A percentile compares a stretch with the other conserved stretches of the same genome.
Evolutionary conservation across 805 yeast species (phyloP).

Genomic region (Ogataea corticis): DNA sequence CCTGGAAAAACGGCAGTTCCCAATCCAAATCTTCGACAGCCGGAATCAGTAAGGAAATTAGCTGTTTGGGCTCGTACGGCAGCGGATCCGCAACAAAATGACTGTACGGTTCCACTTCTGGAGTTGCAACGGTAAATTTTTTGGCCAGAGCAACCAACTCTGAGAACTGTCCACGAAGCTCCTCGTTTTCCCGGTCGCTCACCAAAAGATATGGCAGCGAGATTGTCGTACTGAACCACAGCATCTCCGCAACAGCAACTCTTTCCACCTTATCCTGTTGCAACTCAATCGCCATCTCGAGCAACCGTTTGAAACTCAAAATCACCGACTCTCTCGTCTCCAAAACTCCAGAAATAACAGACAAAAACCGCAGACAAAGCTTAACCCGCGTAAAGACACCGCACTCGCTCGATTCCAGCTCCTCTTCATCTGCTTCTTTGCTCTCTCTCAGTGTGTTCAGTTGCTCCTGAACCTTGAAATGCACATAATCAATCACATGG

Average conservation of each 20-base stretch:
- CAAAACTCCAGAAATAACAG: constrained; percentile 64
- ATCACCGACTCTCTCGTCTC: constrained; percentile 41
- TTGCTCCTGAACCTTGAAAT: constrained; percentile 58
- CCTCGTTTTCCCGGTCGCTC: constrained; percentile 26
- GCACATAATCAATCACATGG: constrained; percentile 67
- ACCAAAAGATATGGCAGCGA: constrained; percentile 58
- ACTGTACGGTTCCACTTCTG: constrained; percentile 17
- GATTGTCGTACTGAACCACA: constrained; percentile 60
- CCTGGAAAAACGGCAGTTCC: constrained; percentile 40
- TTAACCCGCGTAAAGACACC: constrained; percentile 75
- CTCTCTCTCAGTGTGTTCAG: constrained; percentile 40
- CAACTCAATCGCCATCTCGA: constrained; percentile 56
- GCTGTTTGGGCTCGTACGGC: constrained; percentile 53
- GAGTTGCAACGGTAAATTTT: constrained; percentile 17
- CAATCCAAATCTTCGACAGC: constrained; percentile 50
- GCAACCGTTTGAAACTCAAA: constrained; percentile 51
- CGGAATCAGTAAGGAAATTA: constrained; percentile 53
- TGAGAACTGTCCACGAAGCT: constrained; percentile 37
- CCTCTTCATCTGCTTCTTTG: constrained; percentile 20
- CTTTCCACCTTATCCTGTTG: constrained; percentile 45
- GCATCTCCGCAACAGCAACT: constrained; percentile 63
- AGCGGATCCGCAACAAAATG: constrained; percentile 39
- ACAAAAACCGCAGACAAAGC: constrained; percentile 66
- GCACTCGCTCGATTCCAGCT: constrained; percentile 34
- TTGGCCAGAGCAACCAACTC: constrained; percentile 48